Conservation (phyloP, 2,329 filamentous ascomycete species). For the Penicillium janthinellum region DNA sequence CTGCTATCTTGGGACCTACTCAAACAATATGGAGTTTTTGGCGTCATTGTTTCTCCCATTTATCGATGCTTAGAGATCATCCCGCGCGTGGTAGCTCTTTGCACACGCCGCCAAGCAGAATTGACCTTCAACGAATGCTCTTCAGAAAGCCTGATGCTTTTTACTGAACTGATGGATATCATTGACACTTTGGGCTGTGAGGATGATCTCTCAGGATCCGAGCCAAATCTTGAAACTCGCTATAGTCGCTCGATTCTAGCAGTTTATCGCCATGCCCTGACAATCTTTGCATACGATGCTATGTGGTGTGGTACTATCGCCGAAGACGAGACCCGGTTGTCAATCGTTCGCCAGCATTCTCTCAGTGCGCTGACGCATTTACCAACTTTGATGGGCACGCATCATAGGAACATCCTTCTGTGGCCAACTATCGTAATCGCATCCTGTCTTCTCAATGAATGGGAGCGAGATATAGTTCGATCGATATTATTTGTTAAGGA, state of each 20-base stretch:
- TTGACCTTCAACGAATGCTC: neutral
- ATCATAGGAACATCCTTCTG: neutral
- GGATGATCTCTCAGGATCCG: neutral
- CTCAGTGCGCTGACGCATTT: neutral
- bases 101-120: neutral
- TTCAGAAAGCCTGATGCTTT: neutral
- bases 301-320: neutral
- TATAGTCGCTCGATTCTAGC: neutral
- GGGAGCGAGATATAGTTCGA: neutral
- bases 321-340: neutral
- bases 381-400: neutral
- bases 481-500: neutral
- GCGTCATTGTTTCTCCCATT: neutral
- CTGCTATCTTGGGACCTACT: neutral
- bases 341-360: neutral
- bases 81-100: neutral
- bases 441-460: neutral
- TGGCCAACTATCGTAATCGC: neutral
- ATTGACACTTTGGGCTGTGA: neutral
- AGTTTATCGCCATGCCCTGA: neutral
- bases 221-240: neutral
- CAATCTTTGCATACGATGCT: neutral
- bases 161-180: neutral
- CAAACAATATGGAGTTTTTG: neutral
- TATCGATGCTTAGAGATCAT: neutral